phyloP scores from a whole-genome alignment of 2,329 filamentous ascomycete species.

The Ploettnerulaceae sp. region DNA sequence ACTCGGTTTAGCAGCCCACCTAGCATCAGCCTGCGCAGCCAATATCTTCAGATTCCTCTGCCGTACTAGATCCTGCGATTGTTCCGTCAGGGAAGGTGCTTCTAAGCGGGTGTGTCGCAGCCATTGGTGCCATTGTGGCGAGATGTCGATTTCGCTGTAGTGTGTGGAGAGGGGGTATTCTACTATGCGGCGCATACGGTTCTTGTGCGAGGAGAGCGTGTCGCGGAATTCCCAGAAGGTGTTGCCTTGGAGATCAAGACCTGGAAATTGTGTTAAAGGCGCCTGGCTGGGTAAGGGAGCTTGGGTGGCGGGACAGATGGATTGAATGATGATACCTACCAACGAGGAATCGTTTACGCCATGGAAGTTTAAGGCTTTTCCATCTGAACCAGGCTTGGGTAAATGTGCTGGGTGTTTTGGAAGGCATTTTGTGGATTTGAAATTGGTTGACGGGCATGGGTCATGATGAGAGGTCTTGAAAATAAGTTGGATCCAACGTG shows the following conservation, averaged over 20 bases:
- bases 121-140: conserved; percentile 66
- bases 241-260: conserved; percentile 60
- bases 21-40: conserved; percentile 56
- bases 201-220: conserved; percentile 31
- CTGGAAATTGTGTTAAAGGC: conserved; percentile 36
- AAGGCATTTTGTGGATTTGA: conserved; percentile 21
- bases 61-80: conserved; percentile 48
- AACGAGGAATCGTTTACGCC: conserved; percentile 58
- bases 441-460: not conserved
- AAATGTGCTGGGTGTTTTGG: conserved; percentile 21
- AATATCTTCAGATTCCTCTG: conserved; percentile 50
- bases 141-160: conserved; percentile 50
- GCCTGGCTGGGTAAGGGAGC: not conserved
- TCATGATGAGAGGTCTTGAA: not conserved
- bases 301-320: not conserved
- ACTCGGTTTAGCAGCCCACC: conserved; percentile 57
- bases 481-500: not conserved
- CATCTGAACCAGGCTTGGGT: conserved; percentile 50
- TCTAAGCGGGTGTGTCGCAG: conserved; percentile 53
- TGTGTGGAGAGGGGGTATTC: conserved; percentile 51
- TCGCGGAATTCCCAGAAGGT: conserved; percentile 66
- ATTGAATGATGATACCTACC: conserved; percentile 38
- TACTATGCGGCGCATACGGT: conserved; percentile 58
- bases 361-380: conserved; percentile 58
- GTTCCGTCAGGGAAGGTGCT: conserved; percentile 53